Base-by-base conservation (phyloP, 2,329 filamentous ascomycete genomes). In the Beauveria sp. region DNA sequence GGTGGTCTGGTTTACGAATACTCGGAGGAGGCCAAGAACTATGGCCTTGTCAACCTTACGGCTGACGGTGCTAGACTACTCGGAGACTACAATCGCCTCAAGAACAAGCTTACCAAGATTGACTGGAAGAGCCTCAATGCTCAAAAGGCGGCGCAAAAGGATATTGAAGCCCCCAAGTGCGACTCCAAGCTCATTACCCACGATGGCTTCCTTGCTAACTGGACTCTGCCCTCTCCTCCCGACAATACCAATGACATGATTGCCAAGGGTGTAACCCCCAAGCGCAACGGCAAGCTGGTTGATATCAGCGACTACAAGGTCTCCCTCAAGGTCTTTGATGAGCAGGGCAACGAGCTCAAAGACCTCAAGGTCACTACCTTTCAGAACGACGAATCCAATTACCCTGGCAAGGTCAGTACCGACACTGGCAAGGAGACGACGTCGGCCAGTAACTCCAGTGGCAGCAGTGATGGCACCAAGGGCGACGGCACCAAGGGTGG, bases 1-100 rank as follows among this genome's bases (percentile, higher is more conserved):
- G 90, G 90, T 65, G 90, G 89, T 65, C 80, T 95, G 51, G 88
- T 93, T 51, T 95, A 93, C 78, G 89, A 95, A 75, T 93, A 84
- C 74, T 86, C 85, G 1, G 82, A 92, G 74, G 90, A 93, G 71
- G 74, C 77, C 48, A 87, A 88, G 72, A 77, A 85, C 71, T 88
- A 80, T 64, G 86, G 86, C 58, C 80, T 93, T 8, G 87, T 90
- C 65, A 69, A 82, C 65, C 75, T 90, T 68, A 82, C 83, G 67
- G 74, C 73, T 62, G 83, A 87, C 67, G 82, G 79, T 20, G 80
- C 85, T 61, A 77, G 79, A 52, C 78, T 91, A 49, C 78, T 85
- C 42, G 67, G 75, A 24, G 89, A 93, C 73, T 93, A 81, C 75
- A 83, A 89, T 72, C 88, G 89, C 65, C 85, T 98, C 64, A 85